Evolutionary conservation across 352 stramenopile genomes (phyloP), one percentile per base, ranked within the genome.

Genomic region (Globisporangium splendens): DNA sequence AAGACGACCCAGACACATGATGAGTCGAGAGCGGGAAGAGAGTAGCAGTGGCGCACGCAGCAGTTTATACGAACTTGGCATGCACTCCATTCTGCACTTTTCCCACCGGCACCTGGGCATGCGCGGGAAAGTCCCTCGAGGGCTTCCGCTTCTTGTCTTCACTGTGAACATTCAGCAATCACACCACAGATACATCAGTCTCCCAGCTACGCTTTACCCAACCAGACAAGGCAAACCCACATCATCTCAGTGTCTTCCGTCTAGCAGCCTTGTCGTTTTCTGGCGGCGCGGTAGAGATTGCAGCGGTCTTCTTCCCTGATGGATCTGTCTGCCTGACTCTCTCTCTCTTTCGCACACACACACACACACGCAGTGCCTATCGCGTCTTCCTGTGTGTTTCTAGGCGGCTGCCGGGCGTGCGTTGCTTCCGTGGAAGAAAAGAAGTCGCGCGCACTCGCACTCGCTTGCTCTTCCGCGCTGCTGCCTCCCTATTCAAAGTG

Each of bases 141-240:
- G 84, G 81, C 68, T 93, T 93, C 57, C 84, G 81, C 77, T 93
- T 93, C 74, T 89, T 89, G 72, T 89, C 79, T 59, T 88, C 77
- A 24, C 81, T 87, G 59, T 50, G 14, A 2, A 41, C 8, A 14
- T 17, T 38, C 13, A 42, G 41, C 33, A 42, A 60, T 24, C 33
- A 2, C 8, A 18, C 39, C 7, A 44, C 39, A 44, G 39, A 44
- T 1, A 15, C 12, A 12, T 44, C 39, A 44, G 39, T 44, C 39
- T 5, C 13, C 17, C 39, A 44, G 39, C 10, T 2, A 8, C 10
- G 17, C 39, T 5, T 18, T 44, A n/a, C 3, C 39, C 39, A 35
- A 1, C 5, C 28, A 35, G 28, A 35, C 28, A 35, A 10, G 10
- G 28, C 28, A 35, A 35, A 35, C 28, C 28, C 28, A 35, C 28